These are phyloP conservation scores for Suhomyces xylopsoci DNA, from an alignment of 805 yeast genomes.

Conservation along the genomic window DNA sequence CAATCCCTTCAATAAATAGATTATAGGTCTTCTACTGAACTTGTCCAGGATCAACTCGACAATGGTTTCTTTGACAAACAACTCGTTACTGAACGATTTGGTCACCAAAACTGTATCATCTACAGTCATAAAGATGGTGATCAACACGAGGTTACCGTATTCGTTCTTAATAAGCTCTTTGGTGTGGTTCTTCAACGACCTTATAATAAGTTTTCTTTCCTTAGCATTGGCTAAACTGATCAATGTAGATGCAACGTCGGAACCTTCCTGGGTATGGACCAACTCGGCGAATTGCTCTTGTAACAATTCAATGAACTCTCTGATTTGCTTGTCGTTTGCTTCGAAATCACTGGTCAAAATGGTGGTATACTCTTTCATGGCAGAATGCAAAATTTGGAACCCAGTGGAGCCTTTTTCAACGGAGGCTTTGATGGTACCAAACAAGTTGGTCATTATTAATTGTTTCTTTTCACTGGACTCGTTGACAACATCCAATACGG, in stretches of 20 bases:
- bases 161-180: constrained; percentile 76
- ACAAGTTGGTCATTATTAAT: constrained; percentile 69
- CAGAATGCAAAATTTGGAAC: constrained; percentile 92
- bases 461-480: constrained; percentile 77
- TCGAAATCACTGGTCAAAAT: constrained; percentile 57
- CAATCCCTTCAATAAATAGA: constrained; percentile 74
- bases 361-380: constrained; percentile 83
- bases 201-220: constrained; percentile 80
- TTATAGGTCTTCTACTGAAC: constrained; percentile 83
- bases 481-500: constrained; percentile 60
- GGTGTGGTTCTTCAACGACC: constrained; percentile 72
- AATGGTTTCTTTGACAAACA: constrained; percentile 46
- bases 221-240: constrained; percentile 85
- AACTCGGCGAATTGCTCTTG: constrained; percentile 90
- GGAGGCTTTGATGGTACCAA: constrained; percentile 81
- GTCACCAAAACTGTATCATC: constrained; percentile 87
- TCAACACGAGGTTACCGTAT: constrained; percentile 78
- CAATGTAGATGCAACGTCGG: constrained; percentile 82
- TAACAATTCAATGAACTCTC: constrained; percentile 78
- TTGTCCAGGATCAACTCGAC: constrained; percentile 62
- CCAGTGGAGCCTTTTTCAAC: constrained; percentile 96
- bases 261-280: constrained; percentile 93
- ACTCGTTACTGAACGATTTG: constrained; percentile 67
- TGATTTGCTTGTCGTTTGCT: constrained; percentile 52
- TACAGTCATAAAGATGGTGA: constrained; percentile 75